Evolutionary conservation across 1,284 basidiomycete genomes (phyloP).

Genomic region (Apiotrichum siamense): DNA sequence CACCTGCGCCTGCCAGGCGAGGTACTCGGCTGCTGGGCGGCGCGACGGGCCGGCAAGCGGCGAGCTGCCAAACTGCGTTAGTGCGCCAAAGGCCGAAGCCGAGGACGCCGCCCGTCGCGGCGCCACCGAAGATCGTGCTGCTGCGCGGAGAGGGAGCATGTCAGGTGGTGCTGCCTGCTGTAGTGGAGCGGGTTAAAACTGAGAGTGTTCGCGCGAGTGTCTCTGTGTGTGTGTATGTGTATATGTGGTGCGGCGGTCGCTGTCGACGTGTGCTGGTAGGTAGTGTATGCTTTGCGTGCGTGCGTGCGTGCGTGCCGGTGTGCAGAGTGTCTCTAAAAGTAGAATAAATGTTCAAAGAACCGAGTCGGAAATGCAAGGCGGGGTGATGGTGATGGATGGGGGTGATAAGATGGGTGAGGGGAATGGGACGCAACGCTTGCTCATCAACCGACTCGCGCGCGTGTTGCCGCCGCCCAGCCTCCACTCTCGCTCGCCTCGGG

Average conservation of each 20-base stretch:
- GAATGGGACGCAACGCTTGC: not conserved
- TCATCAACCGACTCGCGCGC: no score
- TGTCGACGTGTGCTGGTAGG: no score
- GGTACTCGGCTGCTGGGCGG: not conserved
- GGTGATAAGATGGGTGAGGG: not conserved
- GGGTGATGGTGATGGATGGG: not conserved
- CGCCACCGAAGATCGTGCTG: conserved; percentile 9
- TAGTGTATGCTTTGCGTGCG: no score
- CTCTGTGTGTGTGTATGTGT: not conserved
- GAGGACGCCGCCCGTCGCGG: conserved; percentile 7
- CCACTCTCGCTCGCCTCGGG: no score
- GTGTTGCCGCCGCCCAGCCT: no score
- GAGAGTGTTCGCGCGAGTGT: not conserved
- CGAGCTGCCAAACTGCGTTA: not conserved
- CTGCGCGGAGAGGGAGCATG: conserved; percentile 28
- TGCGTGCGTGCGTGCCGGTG: no score
- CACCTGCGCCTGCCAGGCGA: conserved; percentile 7
- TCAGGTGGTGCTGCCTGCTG: not conserved
- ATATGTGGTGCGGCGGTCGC: not conserved
- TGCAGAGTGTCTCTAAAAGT: no score
- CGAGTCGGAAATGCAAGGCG: no score
- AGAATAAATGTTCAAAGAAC: no score
- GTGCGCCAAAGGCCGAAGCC: not conserved
- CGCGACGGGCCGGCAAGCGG: conserved; percentile 22
- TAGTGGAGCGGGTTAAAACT: not conserved